phyloP scores from a whole-genome alignment of 2,329 filamentous ascomycete genomes.

The Grosmannia clavigera region DNA sequence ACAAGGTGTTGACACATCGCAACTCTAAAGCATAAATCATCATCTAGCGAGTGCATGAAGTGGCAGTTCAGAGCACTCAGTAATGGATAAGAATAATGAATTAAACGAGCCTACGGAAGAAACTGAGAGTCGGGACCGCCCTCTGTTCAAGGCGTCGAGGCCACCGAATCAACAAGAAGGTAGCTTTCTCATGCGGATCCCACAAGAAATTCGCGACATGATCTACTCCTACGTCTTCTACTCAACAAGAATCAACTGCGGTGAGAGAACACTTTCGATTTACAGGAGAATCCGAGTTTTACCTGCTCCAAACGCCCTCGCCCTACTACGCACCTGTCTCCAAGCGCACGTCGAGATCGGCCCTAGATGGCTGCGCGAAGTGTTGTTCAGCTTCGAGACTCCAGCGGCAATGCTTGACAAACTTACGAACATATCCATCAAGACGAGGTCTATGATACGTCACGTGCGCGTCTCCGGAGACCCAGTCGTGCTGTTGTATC shows the following conservation, averaged over 20 bases:
- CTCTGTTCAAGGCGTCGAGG: not conserved
- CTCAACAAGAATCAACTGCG: not conserved
- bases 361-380: not conserved
- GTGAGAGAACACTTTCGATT: not conserved
- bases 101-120: not conserved
- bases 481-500: not conserved
- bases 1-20: too few species aligned
- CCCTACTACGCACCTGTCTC: not conserved
- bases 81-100: not conserved
- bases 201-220: not conserved
- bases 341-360: not conserved
- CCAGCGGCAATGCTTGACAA: not conserved
- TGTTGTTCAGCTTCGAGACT: not conserved
- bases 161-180: not conserved
- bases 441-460: not conserved
- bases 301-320: not conserved
- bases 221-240: not conserved
- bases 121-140: not conserved
- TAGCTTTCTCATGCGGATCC: not conserved
- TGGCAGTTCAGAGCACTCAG: not conserved
- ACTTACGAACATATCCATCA: not conserved
- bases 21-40: not conserved
- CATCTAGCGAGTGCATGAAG: not conserved
- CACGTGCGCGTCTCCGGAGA: not conserved
- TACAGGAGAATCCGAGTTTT: not conserved